Conservation (phyloP, 1,284 basidiomycete genomes). For the Mycena sp. region DNA sequence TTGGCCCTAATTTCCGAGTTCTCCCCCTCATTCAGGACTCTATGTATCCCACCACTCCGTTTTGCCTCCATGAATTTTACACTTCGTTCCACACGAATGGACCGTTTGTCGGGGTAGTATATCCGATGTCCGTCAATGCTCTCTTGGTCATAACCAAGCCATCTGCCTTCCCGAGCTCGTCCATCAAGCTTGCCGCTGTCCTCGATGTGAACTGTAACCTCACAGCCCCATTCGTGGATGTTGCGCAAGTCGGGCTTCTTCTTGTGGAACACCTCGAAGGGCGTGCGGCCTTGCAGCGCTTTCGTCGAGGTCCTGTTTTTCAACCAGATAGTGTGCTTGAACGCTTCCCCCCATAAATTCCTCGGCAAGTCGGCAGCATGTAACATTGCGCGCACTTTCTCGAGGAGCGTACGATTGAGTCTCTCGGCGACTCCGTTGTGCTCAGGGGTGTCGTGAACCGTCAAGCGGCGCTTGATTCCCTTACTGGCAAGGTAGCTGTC, state of each 20-base stretch:
- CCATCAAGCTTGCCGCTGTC: conserved; percentile 27
- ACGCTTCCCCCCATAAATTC: conserved; percentile 39
- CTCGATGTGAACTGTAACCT: conserved; percentile 31
- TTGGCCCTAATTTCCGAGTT: background rate
- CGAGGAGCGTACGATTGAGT: conserved; percentile 38
- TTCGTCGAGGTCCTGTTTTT: conserved; percentile 31
- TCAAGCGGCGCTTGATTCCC: conserved; percentile 6
- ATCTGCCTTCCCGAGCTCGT: conserved; percentile 14
- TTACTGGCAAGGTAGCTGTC: background rate
- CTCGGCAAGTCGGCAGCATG: conserved; percentile 28
- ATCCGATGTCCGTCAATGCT: conserved; percentile 35
- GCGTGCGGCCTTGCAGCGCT: conserved; percentile 31
- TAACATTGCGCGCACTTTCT: conserved; percentile 37
- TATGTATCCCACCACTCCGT: no score
- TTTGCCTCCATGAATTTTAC: background rate
- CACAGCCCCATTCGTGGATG: conserved; percentile 36
- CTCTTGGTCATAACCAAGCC: conserved; percentile 28
- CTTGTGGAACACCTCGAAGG: conserved; percentile 30
- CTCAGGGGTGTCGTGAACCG: conserved; percentile 21
- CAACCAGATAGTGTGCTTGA: conserved; percentile 31
- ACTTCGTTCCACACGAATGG: conserved; percentile 6
- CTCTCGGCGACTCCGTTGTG: conserved; percentile 43
- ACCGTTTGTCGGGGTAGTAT: conserved; percentile 31
- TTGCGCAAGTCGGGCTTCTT: conserved; percentile 34
- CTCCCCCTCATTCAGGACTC: conserved; percentile 21